Evolutionary conservation across 1,284 basidiomycete genomes (phyloP).

Genomic region (Xerocomus amazonicus): DNA sequence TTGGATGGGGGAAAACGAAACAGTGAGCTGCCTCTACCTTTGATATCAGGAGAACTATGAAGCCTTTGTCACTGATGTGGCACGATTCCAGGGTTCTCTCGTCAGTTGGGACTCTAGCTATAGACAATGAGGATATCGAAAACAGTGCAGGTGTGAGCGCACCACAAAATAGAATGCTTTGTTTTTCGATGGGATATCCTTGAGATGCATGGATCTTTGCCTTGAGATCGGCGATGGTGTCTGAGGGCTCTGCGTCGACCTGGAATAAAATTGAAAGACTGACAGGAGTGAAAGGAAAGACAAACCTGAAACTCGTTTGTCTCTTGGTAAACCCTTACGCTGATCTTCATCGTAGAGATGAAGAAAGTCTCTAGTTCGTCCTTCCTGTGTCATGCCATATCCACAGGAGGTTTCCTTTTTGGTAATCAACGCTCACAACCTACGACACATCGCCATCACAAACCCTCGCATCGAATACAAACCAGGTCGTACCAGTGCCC

Average conservation of each 20-base stretch:
- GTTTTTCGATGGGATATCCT: constrained; percentile 1
- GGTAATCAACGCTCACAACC: neutral
- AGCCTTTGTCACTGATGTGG: constrained; percentile 6
- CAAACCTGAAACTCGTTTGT: constrained; percentile 2
- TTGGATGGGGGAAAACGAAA: neutral
- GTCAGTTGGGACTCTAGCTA: neutral
- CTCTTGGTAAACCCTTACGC: neutral
- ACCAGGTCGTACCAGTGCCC: no score
- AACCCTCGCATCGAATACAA: no score
- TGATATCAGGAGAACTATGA: constrained; percentile 1
- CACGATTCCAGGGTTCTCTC: constrained; percentile 1
- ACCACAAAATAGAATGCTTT: constrained; percentile 8
- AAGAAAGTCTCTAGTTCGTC: neutral
- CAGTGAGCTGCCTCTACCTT: neutral
- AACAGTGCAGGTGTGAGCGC: neutral
- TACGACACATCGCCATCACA: neutral
- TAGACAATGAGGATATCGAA: neutral
- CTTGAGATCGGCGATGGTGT: constrained; percentile 4
- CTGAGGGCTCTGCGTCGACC: constrained; percentile 3
- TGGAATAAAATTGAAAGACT: neutral
- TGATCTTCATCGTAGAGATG: neutral
- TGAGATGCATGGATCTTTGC: constrained; percentile 3
- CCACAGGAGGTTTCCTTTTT: constrained; percentile 1
- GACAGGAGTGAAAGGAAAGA: neutral
- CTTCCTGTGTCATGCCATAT: neutral